Base-by-base conservation (phyloP, 2,329 filamentous ascomycete genomes). In the Pseudocercospora fuligena region DNA sequence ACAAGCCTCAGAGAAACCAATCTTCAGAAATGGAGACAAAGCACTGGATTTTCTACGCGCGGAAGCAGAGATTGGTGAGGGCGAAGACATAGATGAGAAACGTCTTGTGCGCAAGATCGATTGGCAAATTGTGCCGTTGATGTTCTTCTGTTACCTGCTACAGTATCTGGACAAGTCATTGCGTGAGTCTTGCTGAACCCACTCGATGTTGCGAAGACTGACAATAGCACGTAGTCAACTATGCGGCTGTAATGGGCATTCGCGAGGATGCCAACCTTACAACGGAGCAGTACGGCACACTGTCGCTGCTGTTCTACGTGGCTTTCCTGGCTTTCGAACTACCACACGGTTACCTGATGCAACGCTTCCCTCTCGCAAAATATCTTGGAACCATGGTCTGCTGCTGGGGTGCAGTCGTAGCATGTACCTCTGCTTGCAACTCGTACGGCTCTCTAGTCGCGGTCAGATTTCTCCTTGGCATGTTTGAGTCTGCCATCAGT, bases 371-470 rank as follows among this genome's bases (percentile, higher is more conserved):
- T 16, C 43, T 61, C 9, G 40, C 59, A 25, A 61, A 61, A 43
- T 61, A 43, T 21, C 40, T 61, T 19, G 59, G 40, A 6, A 46
- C 46, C 3, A 61, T 43, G n/a, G 46, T 61, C 23, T 61, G 33
- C 40, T 46, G 40, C 6, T 92, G 89, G 90, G 88, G 88, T 5
- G 72, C 80, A 0, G 80, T 85, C 1, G 81, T 91, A 7, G 86
- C 85, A 2, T 84, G 84, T 66, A 88, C 89, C 66, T 85, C 88
- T 2, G 86, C 60, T 8, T 31, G 29, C 27, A 54, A 82, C 66
- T 84, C 81, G 66, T 86, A 83, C 70, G 80, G 79, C 2, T 80
- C 82, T 0, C 75, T 87, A 16, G 80, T 84, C 5, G 78, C 80
- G 9, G 80, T 83, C 2, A 80, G 85, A 2, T 79, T 85, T 16